phyloP scores from a whole-genome alignment of 1,284 basidiomycete species.

The Jaminaea rosea region DNA sequence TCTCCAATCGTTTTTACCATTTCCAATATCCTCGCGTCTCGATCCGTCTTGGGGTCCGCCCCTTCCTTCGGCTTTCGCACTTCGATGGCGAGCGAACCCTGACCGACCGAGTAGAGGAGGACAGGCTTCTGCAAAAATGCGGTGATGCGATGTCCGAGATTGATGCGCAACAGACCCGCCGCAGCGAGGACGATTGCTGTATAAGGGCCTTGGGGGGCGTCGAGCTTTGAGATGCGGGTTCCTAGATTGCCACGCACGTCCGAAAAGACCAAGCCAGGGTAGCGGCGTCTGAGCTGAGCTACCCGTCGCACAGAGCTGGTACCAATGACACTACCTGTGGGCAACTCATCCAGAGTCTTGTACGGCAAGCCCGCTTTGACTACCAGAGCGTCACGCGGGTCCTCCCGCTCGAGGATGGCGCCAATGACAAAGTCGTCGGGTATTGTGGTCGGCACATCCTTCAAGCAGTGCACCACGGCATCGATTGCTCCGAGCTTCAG shows the following conservation, averaged over 20 bases:
- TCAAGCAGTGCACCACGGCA: slow-evolving; percentile 85
- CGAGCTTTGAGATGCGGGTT: slow-evolving; percentile 83
- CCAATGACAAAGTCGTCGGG: slow-evolving; percentile 77
- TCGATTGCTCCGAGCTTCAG: slow-evolving; percentile 68
- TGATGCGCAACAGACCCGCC: slow-evolving; percentile 80
- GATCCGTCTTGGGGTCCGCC: slow-evolving; percentile 20
- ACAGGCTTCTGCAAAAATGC: slow-evolving; percentile 62
- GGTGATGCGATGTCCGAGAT: slow-evolving; percentile 65
- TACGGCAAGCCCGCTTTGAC: slow-evolving; percentile 69
- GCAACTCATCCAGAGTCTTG: slow-evolving; percentile 68
- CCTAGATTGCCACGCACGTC: slow-evolving; percentile 58
- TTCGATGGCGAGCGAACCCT: slow-evolving; percentile 85
- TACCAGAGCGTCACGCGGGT: slow-evolving; percentile 80
- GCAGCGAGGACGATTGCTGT: slow-evolving; percentile 86
- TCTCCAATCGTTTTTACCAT: slow-evolving; percentile 37
- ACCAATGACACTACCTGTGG: slow-evolving; percentile 79
- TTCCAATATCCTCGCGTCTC: slow-evolving; percentile 34
- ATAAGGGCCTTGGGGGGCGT: slow-evolving; percentile 72
- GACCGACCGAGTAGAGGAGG: slow-evolving; percentile 81
- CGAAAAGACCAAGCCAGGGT: slow-evolving; percentile 70
- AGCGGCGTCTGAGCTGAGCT: slow-evolving; percentile 75
- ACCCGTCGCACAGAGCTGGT: slow-evolving; percentile 88
- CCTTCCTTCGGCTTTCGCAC: slow-evolving; percentile 55
- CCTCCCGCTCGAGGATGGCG: slow-evolving; percentile 76
- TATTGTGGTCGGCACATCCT: slow-evolving; percentile 83